Evolutionary conservation across 768 basidiomycete genomes (phyloP), one percentile per base, ranked within the genome.

Genomic region (Lactifluus piperatus): DNA sequence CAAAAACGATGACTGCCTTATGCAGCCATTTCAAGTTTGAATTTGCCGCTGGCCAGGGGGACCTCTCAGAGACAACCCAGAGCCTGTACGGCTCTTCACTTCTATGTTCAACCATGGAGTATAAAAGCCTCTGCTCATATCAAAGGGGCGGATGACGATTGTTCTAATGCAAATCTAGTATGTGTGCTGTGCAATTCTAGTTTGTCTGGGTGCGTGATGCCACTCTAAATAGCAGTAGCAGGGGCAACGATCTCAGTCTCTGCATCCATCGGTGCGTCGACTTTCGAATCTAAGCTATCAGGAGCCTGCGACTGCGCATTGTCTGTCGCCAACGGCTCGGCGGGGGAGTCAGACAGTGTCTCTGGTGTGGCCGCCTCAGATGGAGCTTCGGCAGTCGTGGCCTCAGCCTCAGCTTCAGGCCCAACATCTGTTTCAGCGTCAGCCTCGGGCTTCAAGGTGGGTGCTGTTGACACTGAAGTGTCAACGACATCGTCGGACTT

Each of bases 401-500:
- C n/a, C n/a, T n/a, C n/a, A 29, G n/a, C 39, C 5, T 32, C 30
- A 22, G 0, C 30, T n/a, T 2, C 41, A 10, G 41, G 11, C 20
- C 7, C 27, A 1, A 29, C 26, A 16, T 51, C 39, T 6, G 39
- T 11, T 16, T 27, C 37, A 22, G 27, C 26, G n/a, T 24, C 30
- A 13, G 43, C 27, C 18, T 20, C 34, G 30, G 32, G 20, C 18
- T 41, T 9, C 39, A 18, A 46, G 30, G 10, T 18, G 34, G 34
- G 3, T 11, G 34, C 10, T 34, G 7, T 20, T n/a, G 36, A 27
- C 1, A 30, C 18, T 1, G 48, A 14, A 16, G 7, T 16, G 29
- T n/a, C 20, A 20, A 14, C 52, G n/a, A 41, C 20, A 1, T 20
- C 54, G 22, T 63, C 65, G 22, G 61, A 58, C 69, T 91, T 92